Evolutionary conservation across 352 stramenopile species (phyloP).

Genomic region (Bremia lactucae): DNA sequence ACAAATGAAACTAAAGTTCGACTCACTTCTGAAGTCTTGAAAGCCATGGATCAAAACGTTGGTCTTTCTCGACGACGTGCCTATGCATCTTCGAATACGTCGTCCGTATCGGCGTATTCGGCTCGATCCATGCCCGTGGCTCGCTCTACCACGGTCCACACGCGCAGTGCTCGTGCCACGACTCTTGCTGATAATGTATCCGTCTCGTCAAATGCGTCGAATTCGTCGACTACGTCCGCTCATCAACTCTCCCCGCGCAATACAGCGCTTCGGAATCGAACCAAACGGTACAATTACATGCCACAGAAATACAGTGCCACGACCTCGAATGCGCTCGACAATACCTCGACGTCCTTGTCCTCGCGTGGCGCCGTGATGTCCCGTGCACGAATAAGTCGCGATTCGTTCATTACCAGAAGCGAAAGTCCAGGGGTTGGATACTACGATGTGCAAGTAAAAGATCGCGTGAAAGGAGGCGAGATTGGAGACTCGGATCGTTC

Average conservation of each 20-base stretch:
- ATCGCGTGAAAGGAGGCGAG: constrained; percentile 59
- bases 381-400: constrained; percentile 41
- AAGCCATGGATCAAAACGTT: constrained; percentile 46
- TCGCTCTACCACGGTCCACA: constrained; percentile 16
- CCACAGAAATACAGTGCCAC: constrained; percentile 45
- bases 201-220: constrained; percentile 46
- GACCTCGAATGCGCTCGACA: constrained; percentile 16
- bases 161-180: constrained; percentile 23
- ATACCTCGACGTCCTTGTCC: constrained; percentile 47
- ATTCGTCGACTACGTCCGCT: constrained; percentile 29
- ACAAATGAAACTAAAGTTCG: constrained; percentile 27
- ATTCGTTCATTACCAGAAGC: constrained; percentile 63
- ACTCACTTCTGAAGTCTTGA: constrained; percentile 42
- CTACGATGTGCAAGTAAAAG: constrained; percentile 60
- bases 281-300: constrained; percentile 63
- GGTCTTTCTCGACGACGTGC: constrained; percentile 36
- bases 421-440: constrained; percentile 65
- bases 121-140: constrained; percentile 25
- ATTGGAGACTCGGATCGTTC: constrained; percentile 64
- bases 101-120: constrained; percentile 54
- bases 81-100: constrained; percentile 55
- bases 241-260: constrained; percentile 25
- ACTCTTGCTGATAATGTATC: constrained; percentile 35
- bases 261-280: constrained; percentile 37
- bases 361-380: constrained; percentile 62